These are phyloP conservation scores for Yamadazyma oceani DNA, from an alignment of 1,139 yeast species.

Conservation along the genomic window DNA sequence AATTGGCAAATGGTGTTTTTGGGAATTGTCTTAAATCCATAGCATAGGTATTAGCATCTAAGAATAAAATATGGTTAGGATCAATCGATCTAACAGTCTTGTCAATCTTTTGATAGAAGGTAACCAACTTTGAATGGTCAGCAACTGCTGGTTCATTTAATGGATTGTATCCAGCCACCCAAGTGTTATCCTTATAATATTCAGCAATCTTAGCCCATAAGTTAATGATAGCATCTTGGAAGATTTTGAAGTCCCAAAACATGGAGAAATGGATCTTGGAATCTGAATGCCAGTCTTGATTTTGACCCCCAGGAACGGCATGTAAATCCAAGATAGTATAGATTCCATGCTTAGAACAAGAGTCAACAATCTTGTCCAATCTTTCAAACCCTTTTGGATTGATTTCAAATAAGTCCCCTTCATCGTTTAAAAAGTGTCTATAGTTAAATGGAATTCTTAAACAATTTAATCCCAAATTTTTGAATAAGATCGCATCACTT, in stretches of 20 bases:
- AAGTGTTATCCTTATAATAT: conserved; percentile 40
- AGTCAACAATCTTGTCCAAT: conserved; percentile 38
- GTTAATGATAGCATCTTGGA: conserved; percentile 41
- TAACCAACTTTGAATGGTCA: conserved; percentile 36
- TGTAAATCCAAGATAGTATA: conserved; percentile 48
- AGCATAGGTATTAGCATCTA: conserved; percentile 49
- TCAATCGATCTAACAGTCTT: conserved; percentile 38
- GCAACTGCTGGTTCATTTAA: conserved; percentile 47
- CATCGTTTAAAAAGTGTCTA: conserved; percentile 45
- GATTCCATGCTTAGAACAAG: conserved; percentile 38
- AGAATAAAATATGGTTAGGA: conserved; percentile 43
- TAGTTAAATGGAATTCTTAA: conserved; percentile 49
- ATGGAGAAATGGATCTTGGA: conserved; percentile 41
- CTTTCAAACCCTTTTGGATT: conserved; percentile 41
- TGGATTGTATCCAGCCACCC: conserved; percentile 52
- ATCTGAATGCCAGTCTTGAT: conserved; percentile 52
- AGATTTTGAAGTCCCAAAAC: conserved; percentile 46
- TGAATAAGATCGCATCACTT: conserved; percentile 41
- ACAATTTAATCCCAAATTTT: conserved; percentile 41
- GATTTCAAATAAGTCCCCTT: conserved; percentile 35
- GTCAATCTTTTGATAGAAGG: conserved; percentile 34
- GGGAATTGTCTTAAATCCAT: conserved; percentile 49
- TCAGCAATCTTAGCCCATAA: conserved; percentile 43
- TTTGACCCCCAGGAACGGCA: conserved; percentile 49
- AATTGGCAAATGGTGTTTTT: conserved; percentile 31